Evolutionary conservation across 768 basidiomycete species (phyloP), one percentile per base, ranked within the genome.

Genomic region (Mycena alexandri): DNA sequence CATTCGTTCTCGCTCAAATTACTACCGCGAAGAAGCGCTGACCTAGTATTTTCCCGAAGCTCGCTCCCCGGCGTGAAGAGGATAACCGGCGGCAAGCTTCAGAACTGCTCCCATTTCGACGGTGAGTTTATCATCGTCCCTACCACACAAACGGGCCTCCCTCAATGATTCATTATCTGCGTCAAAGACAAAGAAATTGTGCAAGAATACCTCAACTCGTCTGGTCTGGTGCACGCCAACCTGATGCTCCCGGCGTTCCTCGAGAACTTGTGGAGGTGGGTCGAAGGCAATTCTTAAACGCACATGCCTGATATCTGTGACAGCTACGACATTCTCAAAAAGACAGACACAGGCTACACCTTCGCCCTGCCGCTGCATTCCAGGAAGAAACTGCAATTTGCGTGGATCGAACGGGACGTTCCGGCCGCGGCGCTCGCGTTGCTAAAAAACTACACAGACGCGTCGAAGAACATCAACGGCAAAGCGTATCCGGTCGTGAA

Each of bases 401-500:
- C 56, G 14, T 57, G 56, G 56, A 22, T 57, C 16, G 56, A 12
- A 16, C 56, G 33, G 21, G 41, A 57, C 13, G 56, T 57, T 11
- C 42, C 56, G 17, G 42, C 42, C 10, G 42, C 22, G 14, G 56
- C 29, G 42, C 56, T 57, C 1, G 56, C 43, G 11, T 21, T 57
- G 17, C 56, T 57, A 42, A 57, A 57, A 21, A 25, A 24, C 22
- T 57, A 57, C 41, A 19, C 53, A n/a, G 34, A 54, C 56, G 17
- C 22, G 42, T 43, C 38, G 5, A 57, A 43, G 12, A 13, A 21
- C 1, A 29, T 29, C 29, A 29, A 29, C 29, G 55, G 55, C 16
- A 56, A 57, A 19, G 24, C 16, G 16, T 65, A 44, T n/a, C 55
- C 63, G 9, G 16, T 65, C 14, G 63, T 65, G 1, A 65, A 48